A percentile compares a stretch with the other conserved stretches of the same genome.
Conservation (phyloP, 1,139 yeast genomes). For the Taphrina deformans region DNA sequence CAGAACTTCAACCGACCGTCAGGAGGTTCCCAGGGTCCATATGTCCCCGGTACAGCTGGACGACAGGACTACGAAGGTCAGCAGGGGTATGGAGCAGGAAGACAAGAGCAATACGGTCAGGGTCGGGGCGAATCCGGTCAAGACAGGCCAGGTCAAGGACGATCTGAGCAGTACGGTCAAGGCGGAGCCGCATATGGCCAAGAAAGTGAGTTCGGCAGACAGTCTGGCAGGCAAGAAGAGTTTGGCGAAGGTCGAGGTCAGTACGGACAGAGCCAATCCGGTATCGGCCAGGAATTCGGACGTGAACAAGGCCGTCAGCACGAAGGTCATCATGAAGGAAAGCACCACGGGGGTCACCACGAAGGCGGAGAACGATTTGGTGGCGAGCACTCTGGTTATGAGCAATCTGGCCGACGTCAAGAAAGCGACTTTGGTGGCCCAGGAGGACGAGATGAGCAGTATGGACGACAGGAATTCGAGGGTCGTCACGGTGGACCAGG, state of each 20-base stretch:
- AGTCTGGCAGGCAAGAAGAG: not conserved
- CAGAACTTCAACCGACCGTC: constrained; percentile 24
- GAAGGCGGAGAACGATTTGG: constrained; percentile 11
- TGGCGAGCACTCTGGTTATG: not conserved
- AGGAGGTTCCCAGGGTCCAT: not conserved
- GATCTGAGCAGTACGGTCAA: not conserved
- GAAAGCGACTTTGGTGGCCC: not conserved
- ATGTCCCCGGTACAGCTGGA: constrained; percentile 1
- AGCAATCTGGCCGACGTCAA: not conserved
- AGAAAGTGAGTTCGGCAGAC: not conserved
- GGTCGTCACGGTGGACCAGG: not conserved
- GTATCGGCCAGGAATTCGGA: not conserved
- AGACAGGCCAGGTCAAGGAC: not conserved
- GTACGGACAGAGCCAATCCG: not conserved
- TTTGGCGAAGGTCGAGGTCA: not conserved
- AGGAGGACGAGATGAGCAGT: constrained; percentile 8
- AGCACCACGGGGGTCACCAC: constrained; percentile 12
- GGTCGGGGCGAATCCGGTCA: not conserved
- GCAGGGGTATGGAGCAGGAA: not conserved
- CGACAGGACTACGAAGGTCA: not conserved
- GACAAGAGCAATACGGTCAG: not conserved
- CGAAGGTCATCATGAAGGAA: constrained; percentile 2
- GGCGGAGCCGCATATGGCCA: constrained; percentile 6
- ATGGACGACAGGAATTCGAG: not conserved
- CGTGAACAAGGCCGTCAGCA: not conserved